Conservation (phyloP, 257 asterid species). For the Agastache rugosa region DNA sequence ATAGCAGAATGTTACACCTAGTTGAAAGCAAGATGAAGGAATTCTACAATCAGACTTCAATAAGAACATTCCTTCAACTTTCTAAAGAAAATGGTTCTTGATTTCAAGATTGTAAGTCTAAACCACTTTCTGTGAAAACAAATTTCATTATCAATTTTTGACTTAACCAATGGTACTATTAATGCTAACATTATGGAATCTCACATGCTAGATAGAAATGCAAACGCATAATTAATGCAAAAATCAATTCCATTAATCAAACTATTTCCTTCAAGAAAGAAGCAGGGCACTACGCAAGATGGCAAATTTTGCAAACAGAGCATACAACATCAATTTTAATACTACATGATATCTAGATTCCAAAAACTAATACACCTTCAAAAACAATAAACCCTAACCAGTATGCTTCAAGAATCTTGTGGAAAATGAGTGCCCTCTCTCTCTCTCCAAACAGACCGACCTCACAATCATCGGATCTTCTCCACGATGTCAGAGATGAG, state of each 20-base stretch:
- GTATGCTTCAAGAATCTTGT: neutral
- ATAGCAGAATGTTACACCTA: neutral
- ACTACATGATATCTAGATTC: neutral
- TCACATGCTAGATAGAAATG: neutral
- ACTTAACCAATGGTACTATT: too few relatives aligned
- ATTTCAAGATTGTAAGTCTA: neutral
- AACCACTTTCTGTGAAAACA: too few relatives aligned
- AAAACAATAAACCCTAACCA: neutral
- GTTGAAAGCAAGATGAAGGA: neutral
- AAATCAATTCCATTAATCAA: neutral
- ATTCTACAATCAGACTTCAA: too few relatives aligned
- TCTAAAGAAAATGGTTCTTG: neutral
- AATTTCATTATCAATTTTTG: too few relatives aligned
- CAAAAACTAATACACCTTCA: neutral
- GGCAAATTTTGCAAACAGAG: constrained; percentile 5
- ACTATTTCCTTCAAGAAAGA: neutral
- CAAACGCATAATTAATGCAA: neutral
- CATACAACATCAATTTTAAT: neutral
- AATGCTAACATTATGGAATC: neutral
- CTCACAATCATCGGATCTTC: constrained; percentile 50
- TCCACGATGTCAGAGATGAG: constrained; percentile 64
- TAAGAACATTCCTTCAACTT: neutral
- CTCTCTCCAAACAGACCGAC: too few relatives aligned
- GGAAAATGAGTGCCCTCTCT: constrained; percentile 38
- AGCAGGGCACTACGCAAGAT: constrained; percentile 17